phyloP scores from a whole-genome alignment of 257 asterid genomes.

The Capsicum chinense region DNA sequence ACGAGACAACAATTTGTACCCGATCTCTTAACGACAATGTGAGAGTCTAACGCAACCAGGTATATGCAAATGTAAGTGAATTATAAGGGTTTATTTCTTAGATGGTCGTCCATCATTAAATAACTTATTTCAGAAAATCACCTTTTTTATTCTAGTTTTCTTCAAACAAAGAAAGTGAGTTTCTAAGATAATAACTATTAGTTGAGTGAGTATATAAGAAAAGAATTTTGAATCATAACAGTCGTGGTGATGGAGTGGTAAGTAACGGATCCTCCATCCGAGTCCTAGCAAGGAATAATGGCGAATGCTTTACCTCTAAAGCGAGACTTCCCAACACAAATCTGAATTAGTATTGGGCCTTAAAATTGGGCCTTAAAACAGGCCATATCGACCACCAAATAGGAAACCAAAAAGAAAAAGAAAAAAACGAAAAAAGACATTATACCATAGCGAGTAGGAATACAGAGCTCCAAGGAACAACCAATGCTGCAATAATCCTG shows the following conservation, averaged over 20 bases:
- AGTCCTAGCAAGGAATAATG: no score
- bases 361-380: no score
- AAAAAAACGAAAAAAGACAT: not conserved
- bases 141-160: no score
- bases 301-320: no score
- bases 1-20: not conserved
- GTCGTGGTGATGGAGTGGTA: not conserved
- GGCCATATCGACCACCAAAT: not conserved
- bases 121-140: no score
- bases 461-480: constrained; percentile 46
- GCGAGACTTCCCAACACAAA: not conserved
- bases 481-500: constrained; percentile 57
- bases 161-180: no score
- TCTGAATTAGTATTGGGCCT: not conserved
- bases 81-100: no score
- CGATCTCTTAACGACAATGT: not conserved
- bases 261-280: no score
- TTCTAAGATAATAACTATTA: no score
- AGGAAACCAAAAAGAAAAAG: not conserved
- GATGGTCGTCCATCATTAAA: no score
- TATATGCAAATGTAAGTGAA: not conserved
- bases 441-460: constrained; percentile 41
- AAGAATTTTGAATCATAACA: not conserved
- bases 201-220: no score
- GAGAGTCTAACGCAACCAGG: not conserved